Evolutionary conservation across 345 rosid genomes (phyloP).

Genomic region (Salix caprea): DNA sequence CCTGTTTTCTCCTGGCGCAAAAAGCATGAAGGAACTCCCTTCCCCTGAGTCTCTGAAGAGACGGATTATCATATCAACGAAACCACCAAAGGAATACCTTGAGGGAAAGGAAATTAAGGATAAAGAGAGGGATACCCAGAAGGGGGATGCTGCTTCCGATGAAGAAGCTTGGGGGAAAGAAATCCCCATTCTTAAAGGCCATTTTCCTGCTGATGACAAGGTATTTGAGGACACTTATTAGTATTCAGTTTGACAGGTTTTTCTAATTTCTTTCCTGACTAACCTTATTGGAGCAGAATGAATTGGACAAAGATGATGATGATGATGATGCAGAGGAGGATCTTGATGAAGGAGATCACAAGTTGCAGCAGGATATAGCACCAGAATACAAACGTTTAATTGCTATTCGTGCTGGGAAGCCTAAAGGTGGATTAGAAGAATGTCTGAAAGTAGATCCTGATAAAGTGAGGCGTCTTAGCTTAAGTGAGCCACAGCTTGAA

Average conservation of each 20-base stretch:
- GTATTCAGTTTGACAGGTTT: neutral
- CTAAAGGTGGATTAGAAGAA: constrained; percentile 45
- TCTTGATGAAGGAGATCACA: constrained; percentile 6
- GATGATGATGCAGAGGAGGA: constrained; percentile 25
- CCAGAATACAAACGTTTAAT: constrained; percentile 48
- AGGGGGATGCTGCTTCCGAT: constrained; percentile 30
- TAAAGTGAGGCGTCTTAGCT: constrained; percentile 56
- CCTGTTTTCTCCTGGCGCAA: constrained; percentile 71
- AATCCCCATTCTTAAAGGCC: constrained; percentile 42
- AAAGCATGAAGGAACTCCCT: constrained; percentile 76
- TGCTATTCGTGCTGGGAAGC: constrained; percentile 55
- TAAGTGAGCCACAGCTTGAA: constrained; percentile 61
- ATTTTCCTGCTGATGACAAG: constrained; percentile 27
- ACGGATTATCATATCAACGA: constrained; percentile 78
- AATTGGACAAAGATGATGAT: constrained; percentile 32
- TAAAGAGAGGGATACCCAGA: constrained; percentile 38
- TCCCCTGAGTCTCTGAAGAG: constrained; percentile 66
- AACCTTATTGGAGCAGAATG: constrained; percentile 34
- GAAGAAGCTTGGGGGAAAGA: constrained; percentile 80
- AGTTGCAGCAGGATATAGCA: constrained; percentile 6
- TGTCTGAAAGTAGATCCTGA: constrained; percentile 42
- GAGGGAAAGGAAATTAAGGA: constrained; percentile 41
- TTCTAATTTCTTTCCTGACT: constrained; percentile 13
- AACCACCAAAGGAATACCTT: constrained; percentile 88
- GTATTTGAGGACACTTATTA: constrained; percentile 18